A percentile compares a stretch with the other conserved stretches of the same genome.
These are phyloP conservation scores for Kuraishia floccosa DNA, from an alignment of 805 yeast species.

Conservation along the genomic window DNA sequence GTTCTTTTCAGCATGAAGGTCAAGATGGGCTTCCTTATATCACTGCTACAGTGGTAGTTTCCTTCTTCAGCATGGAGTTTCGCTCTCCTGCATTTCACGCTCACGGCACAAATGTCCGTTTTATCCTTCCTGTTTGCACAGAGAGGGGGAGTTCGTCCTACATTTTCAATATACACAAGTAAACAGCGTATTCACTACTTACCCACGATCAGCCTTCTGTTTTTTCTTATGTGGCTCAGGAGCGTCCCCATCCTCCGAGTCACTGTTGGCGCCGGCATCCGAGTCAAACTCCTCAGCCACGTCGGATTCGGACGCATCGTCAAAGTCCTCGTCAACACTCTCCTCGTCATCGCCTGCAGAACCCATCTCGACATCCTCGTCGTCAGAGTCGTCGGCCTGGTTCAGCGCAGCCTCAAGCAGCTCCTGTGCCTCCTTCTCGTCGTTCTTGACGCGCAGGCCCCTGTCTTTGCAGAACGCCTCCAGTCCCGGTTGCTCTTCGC, in stretches of 20 bases:
- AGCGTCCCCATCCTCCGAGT: slow-evolving; percentile 7
- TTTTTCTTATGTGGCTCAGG: slow-evolving; percentile 14
- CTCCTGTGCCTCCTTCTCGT: slow-evolving; percentile 78
- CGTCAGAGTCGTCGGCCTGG: slow-evolving; percentile 43
- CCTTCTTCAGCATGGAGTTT: too few species aligned
- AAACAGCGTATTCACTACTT: too few species aligned
- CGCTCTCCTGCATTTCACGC: too few species aligned
- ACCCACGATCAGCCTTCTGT: background rate
- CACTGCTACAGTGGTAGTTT: too few species aligned
- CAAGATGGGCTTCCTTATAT: too few species aligned
- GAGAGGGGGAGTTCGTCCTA: too few species aligned
- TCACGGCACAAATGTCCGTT: too few species aligned
- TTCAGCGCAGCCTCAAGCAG: slow-evolving; percentile 67
- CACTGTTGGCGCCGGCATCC: slow-evolving; percentile 25
- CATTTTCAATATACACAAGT: too few species aligned
- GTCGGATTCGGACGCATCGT: slow-evolving; percentile 78
- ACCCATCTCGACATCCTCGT: slow-evolving; percentile 39
- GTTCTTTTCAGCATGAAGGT: too few species aligned
- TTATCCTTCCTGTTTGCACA: too few species aligned
- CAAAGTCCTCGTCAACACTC: slow-evolving; percentile 81
- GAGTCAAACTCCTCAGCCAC: slow-evolving; percentile 79
- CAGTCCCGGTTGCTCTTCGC: slow-evolving; percentile 77
- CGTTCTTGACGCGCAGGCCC: slow-evolving; percentile 75
- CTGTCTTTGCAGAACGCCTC: slow-evolving; percentile 71
- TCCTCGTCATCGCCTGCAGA: slow-evolving; percentile 78